A percentile compares a stretch with the other conserved stretches of the same genome.
Evolutionary conservation across 768 basidiomycete genomes (phyloP).

Genomic region (Tylopilus vinaceipallidus): DNA sequence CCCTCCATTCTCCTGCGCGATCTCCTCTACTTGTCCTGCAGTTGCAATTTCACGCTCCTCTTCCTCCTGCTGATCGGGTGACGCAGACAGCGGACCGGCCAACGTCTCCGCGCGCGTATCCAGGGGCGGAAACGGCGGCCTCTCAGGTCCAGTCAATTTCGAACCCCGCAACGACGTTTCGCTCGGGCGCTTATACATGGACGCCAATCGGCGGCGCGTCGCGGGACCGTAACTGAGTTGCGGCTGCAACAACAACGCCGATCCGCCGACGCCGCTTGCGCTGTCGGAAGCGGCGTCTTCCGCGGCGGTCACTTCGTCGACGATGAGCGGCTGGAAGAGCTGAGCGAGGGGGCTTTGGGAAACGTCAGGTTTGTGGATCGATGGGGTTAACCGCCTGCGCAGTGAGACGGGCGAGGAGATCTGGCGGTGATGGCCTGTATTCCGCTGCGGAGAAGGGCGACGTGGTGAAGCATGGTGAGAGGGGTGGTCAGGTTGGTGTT

Average conservation of each 20-base stretch:
- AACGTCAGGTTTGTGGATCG: slow-evolving; percentile 20
- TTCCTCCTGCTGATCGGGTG: slow-evolving; percentile 20
- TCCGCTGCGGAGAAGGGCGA: slow-evolving; percentile 9
- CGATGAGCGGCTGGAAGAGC: slow-evolving; percentile 63
- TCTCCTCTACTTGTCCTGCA: slow-evolving; percentile 29
- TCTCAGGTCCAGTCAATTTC: slow-evolving; percentile 3
- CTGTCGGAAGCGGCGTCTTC: slow-evolving; percentile 30
- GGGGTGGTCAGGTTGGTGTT: slow-evolving; percentile 14
- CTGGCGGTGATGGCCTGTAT: slow-evolving; percentile 11
- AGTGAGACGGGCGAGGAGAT: slow-evolving; percentile 12
- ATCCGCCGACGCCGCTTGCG: slow-evolving; percentile 8
- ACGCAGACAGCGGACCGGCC: slow-evolving; percentile 22
- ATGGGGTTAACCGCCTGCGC: slow-evolving; percentile 22
- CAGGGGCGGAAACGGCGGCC: slow-evolving; percentile 14
- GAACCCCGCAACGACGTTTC: slow-evolving; percentile 9
- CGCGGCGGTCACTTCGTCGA: slow-evolving; percentile 44
- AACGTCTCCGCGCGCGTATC: slow-evolving; percentile 27
- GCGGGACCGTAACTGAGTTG: slow-evolving; percentile 38
- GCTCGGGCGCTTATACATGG: slow-evolving; percentile 17
- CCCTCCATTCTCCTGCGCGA: slow-evolving; percentile 25
- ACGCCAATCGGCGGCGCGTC: slow-evolving; percentile 39
- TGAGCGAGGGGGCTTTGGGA: slow-evolving; percentile 63
- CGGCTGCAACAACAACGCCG: slow-evolving; percentile 6
- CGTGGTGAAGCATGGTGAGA: background rate
- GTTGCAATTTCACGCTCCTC: slow-evolving; percentile 16